phyloP scores from a whole-genome alignment of 2,329 filamentous ascomycete genomes.

The Thielaviopsis musarum region DNA sequence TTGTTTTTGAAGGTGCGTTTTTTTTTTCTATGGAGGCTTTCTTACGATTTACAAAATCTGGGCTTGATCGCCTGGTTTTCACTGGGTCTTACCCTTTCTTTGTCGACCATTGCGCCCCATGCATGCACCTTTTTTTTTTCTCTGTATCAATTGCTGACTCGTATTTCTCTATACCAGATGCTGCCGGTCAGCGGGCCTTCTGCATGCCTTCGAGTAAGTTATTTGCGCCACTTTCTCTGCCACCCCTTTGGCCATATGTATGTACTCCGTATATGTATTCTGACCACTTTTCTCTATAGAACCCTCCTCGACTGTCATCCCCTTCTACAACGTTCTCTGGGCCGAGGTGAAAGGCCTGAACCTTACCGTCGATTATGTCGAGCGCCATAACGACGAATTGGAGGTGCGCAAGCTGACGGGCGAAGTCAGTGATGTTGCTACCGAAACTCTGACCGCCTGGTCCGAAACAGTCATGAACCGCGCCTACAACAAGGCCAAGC shows the following conservation, averaged over 20 bases:
- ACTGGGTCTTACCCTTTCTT: not conserved
- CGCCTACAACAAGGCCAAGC: constrained; percentile 53
- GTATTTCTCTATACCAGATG: constrained; percentile 2
- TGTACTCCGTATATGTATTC: not conserved
- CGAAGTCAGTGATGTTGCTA: constrained; percentile 18
- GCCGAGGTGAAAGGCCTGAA: constrained; percentile 44
- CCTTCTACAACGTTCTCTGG: constrained; percentile 62
- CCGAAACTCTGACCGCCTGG: constrained; percentile 41
- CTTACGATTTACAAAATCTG: not conserved
- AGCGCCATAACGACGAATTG: constrained; percentile 38
- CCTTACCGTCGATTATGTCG: constrained; percentile 58
- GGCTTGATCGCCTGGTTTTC: not conserved
- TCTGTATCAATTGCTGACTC: not conserved
- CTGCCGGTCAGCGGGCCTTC: not conserved
- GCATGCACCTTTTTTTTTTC: not conserved
- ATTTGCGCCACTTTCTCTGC: not conserved
- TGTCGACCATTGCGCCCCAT: not conserved
- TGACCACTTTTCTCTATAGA: not conserved
- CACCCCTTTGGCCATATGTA: no score
- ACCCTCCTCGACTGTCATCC: not conserved
- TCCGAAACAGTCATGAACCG: constrained; percentile 44
- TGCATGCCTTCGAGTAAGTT: constrained; percentile 11
- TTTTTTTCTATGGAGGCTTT: not conserved
- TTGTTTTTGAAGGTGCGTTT: constrained; percentile 15
- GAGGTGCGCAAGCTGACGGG: constrained; percentile 46